Evolutionary conservation across 2,329 filamentous ascomycete species (phyloP).

Genomic region (Cladosporium sp.): DNA sequence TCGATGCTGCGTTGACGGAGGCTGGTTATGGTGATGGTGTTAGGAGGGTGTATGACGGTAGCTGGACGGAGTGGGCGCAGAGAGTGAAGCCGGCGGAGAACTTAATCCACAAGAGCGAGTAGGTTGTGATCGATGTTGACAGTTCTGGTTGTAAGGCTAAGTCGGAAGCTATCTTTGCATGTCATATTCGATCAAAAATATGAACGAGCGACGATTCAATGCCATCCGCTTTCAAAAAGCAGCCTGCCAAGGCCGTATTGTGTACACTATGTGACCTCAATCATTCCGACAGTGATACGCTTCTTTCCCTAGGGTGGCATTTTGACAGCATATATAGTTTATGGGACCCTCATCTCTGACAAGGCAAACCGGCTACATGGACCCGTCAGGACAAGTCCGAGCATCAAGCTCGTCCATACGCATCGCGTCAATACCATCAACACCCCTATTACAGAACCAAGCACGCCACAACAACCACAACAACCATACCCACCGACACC

Average conservation of each 20-base stretch:
- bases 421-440: not conserved
- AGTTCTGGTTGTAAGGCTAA: not conserved
- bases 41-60: constrained; percentile 86
- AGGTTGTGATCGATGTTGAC: not conserved
- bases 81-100: constrained; percentile 36
- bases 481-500: not conserved
- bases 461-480: not conserved
- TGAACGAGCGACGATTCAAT: not conserved
- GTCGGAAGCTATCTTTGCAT: not conserved
- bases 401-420: not conserved
- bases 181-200: not conserved
- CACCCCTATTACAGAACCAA: not conserved
- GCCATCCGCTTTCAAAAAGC: too few species aligned
- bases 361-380: not conserved
- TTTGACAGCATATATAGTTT: not conserved
- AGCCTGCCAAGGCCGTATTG: not conserved
- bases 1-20: constrained; percentile 82
- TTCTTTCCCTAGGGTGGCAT: not conserved
- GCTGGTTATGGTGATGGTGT: constrained; percentile 71
- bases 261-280: not conserved
- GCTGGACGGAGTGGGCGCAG: constrained; percentile 71
- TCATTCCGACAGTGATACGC: not conserved
- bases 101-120: constrained; percentile 35
- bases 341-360: not conserved
- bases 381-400: not conserved